Base-by-base conservation (phyloP, 768 basidiomycete species). In the Tulasnella sp. region DNA sequence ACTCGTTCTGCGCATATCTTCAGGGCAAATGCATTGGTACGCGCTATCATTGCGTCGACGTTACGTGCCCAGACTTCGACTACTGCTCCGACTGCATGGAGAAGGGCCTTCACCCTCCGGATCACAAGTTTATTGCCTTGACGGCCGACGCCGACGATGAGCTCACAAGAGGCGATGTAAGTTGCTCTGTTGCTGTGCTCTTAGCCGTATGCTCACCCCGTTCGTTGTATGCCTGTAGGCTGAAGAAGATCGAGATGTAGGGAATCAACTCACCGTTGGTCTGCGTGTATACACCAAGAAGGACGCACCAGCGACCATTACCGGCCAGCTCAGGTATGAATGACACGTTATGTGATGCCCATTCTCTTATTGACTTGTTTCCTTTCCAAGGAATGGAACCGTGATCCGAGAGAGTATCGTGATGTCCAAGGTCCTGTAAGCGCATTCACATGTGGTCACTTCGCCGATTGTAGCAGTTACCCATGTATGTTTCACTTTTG, bases 201-300 rank as follows among this genome's bases (percentile, higher is more conserved):
- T 21, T 51, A 21, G 29, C 29, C 24, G 21, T 23, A 51, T 27
- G n/a, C 1, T 21, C 11, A 32, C 17, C 24, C 34, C 51, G 10
- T 24, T 29, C 3, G n/a, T 29, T 27, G 21, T 19, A 29, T 9
- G 13, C 10, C 21, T 30, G 21, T 9, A 29, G 17, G 9, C 17
- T 21, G 13, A 26, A 8, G 23, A 56, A 3, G 26, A 29, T 29
- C 42, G 17, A 38, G 38, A 27, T 10, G 41, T 30, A 21, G 32
- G 41, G 7, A 41, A 53, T 53, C 52, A 38, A 15, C 7, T 53
- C 17, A 27, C 38, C 38, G 19, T 56, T 19, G 55, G 55, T 4
- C 42, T 56, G n/a, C 55, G 55, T 44, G 55, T 56, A 4, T 56
- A 56, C 30, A 56, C 55, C n/a, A 38, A 44, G 26, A 56, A 45